These are phyloP conservation scores for Citrus australasica DNA, from an alignment of 345 rosid genomes.

Conservation along the genomic window DNA sequence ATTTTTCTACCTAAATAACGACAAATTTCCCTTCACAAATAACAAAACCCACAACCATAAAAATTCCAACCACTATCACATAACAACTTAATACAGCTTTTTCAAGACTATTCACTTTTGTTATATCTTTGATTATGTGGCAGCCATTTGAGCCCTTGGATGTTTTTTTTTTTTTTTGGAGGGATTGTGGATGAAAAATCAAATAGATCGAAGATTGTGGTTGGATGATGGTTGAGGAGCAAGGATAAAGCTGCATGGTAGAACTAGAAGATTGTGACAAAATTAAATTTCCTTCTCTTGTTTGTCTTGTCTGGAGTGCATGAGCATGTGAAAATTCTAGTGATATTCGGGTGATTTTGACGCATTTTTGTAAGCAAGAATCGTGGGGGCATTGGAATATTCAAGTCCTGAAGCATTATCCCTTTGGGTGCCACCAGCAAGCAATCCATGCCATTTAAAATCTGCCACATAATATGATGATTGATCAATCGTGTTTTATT, in stretches of 20 bases:
- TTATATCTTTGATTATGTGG: neutral
- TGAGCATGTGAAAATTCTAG: neutral
- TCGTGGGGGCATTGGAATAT: neutral
- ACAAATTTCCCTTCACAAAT: too few relatives aligned
- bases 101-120: neutral
- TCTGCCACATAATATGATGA: too few relatives aligned
- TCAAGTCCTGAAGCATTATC: neutral
- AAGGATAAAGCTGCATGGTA: too few relatives aligned
- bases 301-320: too few relatives aligned
- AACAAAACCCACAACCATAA: too few relatives aligned
- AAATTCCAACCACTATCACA: too few relatives aligned
- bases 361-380: neutral
- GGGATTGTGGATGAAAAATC: neutral
- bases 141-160: neutral
- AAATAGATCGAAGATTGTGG: neutral
- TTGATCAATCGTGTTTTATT: too few relatives aligned
- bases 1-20: too few relatives aligned
- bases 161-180: neutral
- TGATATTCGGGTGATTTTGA: neutral
- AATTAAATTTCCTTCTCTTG: too few relatives aligned
- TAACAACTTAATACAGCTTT: neutral
- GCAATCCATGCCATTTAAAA: too few relatives aligned
- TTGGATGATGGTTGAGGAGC: neutral
- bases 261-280: too few relatives aligned
- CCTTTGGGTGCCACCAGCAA: neutral